Base-by-base conservation (phyloP, 2,329 filamentous ascomycete species). In the Sphaerostilbella broomeana region DNA sequence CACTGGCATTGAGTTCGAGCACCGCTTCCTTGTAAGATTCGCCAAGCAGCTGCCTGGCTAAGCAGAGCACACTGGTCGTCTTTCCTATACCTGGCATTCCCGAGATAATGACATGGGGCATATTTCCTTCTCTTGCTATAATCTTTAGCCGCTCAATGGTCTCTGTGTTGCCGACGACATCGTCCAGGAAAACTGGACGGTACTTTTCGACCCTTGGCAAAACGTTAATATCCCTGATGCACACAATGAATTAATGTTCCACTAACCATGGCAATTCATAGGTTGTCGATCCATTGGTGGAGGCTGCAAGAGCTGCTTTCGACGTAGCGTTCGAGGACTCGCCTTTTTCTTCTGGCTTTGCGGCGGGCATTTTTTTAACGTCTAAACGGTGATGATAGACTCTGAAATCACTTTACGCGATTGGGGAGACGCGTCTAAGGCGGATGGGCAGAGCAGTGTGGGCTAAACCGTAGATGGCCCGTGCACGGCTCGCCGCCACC, bases 91-190 rank as follows among this genome's bases (percentile, higher is more conserved):
- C 92, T 15, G 92, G 92, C 88, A 95, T 97, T 44, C 92, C 92
- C n/a, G 87, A 95, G 56, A 98, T 97, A 64, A 98, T 97, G 56
- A 98, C 79, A 65, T 98, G 92, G 3, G 92, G 92, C 89, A 98
- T 95, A 66, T 98, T 98, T 53, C 92, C 92, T 67, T 97, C 92
- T 63, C 89, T 92, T 32, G 92, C 89, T 53, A 98, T 97, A 56
- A 98, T 97, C 61, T 97, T 97, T 54, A 98, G 71, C 40, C 92
- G 84, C 63, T 97, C 90, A 54, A 98, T 88, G 1, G 92, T 98
- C 62, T 98, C 92, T 15, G 86, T 94, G 64, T 98, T 98, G 57
- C 92, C 92, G 39, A 98, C 92, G 38, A 98, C 82, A 67, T 98
- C 90, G 65, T 97, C 88, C 20, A 98, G 79, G 64, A 94, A 94